Percentiles rank a stretch among this genome's conserved stretches.
Conservation (phyloP, 768 basidiomycete genomes). For the Candolleomyces aberdarensis region DNA sequence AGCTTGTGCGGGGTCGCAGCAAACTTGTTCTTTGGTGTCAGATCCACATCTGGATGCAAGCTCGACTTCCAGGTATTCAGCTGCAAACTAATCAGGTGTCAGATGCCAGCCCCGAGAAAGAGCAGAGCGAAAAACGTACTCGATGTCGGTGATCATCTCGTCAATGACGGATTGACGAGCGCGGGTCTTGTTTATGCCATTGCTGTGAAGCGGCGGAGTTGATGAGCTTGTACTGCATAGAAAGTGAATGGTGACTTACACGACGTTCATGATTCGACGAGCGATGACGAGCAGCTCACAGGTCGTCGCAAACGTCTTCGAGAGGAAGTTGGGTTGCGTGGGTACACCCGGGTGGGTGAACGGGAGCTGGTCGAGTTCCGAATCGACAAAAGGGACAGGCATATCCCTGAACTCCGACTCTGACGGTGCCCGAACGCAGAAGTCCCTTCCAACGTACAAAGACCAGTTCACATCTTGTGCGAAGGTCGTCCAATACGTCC, state of each 20-base stretch:
- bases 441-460: slow-evolving; percentile 62
- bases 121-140: slow-evolving; percentile 31
- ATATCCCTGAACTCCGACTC: slow-evolving; percentile 31
- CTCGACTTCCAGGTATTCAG: slow-evolving; percentile 47
- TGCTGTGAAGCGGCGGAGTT: slow-evolving; percentile 25
- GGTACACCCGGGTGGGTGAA: slow-evolving; percentile 42
- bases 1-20: slow-evolving; percentile 52
- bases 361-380: slow-evolving; percentile 45
- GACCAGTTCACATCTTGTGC: slow-evolving; percentile 61
- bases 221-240: neutral
- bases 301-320: slow-evolving; percentile 46
- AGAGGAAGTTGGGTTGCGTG: slow-evolving; percentile 38
- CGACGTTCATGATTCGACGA: slow-evolving; percentile 50
- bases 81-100: slow-evolving; percentile 30
- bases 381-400: slow-evolving; percentile 46
- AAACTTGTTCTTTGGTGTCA: slow-evolving; percentile 43
- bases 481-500: neutral
- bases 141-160: slow-evolving; percentile 50
- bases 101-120: neutral
- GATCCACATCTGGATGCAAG: slow-evolving; percentile 45
- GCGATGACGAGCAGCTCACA: slow-evolving; percentile 49
- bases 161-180: slow-evolving; percentile 39
- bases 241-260: slow-evolving; percentile 34
- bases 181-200: slow-evolving; percentile 38
- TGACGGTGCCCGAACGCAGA: slow-evolving; percentile 39